phyloP scores from a whole-genome alignment of 2,329 filamentous ascomycete species.

The Ceratocystiopsis sp. region DNA sequence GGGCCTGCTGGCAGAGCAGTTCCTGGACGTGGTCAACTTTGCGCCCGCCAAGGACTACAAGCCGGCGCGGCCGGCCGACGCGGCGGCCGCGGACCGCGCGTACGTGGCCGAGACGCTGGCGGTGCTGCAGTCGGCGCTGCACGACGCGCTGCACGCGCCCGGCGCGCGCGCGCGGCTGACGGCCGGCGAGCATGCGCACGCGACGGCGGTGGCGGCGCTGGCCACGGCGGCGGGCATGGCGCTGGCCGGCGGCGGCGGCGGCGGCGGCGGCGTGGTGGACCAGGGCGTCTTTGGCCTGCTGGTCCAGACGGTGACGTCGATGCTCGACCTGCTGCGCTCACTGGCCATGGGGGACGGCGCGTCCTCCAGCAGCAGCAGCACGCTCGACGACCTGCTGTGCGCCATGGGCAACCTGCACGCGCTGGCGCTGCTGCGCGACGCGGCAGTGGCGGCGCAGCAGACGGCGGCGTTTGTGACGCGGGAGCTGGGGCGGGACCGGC shows the following conservation, averaged over 20 bases:
- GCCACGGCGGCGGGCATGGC: no score
- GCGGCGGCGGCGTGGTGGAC: conserved; percentile 1
- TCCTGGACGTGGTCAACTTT: conserved; percentile 30
- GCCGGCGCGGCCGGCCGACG: conserved; percentile 20
- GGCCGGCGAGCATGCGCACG: conserved; percentile 25
- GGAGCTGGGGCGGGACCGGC: conserved; percentile 17
- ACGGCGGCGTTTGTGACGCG: conserved; percentile 16
- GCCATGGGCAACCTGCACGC: conserved; percentile 19
- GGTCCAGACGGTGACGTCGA: conserved; percentile 2
- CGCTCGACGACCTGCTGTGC: conserved; percentile 10
- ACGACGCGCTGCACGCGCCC: conserved; percentile 19
- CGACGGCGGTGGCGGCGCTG: conserved; percentile 25
- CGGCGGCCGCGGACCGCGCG: conserved; percentile 23
- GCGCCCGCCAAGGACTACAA: conserved; percentile 35
- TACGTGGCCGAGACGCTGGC: conserved; percentile 26
- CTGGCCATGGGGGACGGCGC: no score
- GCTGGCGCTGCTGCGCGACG: conserved; percentile 21
- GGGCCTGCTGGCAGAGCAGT: conserved; percentile 30
- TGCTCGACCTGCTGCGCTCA: conserved; percentile 6
- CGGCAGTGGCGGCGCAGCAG: conserved; percentile 17
- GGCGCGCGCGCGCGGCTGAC: conserved; percentile 19
- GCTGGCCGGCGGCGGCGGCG: conserved; percentile 11
- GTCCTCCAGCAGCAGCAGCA: neutral
- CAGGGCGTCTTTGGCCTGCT: neutral
- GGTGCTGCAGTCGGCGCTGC: conserved; percentile 25